These are phyloP conservation scores for Syzygium aromaticum DNA, from an alignment of 345 rosid genomes.

Conservation along the genomic window DNA sequence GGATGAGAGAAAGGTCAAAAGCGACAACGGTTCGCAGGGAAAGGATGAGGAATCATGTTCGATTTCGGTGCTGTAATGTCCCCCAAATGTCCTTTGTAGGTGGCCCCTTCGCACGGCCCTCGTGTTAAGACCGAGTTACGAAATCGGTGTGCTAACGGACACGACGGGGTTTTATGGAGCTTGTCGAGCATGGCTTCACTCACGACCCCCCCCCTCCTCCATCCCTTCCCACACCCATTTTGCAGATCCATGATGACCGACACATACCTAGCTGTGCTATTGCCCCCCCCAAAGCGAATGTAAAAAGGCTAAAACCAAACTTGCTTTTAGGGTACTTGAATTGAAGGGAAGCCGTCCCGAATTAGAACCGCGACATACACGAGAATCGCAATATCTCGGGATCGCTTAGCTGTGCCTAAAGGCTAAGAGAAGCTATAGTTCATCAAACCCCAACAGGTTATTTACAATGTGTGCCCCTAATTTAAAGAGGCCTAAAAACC, in stretches of 20 bases:
- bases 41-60: neutral
- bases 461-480: neutral
- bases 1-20: neutral
- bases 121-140: neutral
- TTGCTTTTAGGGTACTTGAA: neutral
- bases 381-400: neutral
- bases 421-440: neutral
- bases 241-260: neutral
- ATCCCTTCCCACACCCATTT: neutral
- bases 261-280: too few species aligned
- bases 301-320: neutral
- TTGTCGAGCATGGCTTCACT: neutral
- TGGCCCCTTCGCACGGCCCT: neutral
- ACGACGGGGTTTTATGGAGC: neutral
- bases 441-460: neutral
- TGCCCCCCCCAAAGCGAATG: neutral
- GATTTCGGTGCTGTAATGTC: neutral
- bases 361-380: neutral
- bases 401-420: neutral
- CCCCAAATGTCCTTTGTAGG: neutral
- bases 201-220: too few species aligned
- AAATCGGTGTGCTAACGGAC: neutral
- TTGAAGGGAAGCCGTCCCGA: neutral
- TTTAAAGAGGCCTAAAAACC: neutral
- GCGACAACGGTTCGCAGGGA: neutral